Evolutionary conservation across 495 filamentous ascomycete genomes (phyloP), one percentile per base, ranked within the genome.

Genomic region (Jackrogersella minutella): DNA sequence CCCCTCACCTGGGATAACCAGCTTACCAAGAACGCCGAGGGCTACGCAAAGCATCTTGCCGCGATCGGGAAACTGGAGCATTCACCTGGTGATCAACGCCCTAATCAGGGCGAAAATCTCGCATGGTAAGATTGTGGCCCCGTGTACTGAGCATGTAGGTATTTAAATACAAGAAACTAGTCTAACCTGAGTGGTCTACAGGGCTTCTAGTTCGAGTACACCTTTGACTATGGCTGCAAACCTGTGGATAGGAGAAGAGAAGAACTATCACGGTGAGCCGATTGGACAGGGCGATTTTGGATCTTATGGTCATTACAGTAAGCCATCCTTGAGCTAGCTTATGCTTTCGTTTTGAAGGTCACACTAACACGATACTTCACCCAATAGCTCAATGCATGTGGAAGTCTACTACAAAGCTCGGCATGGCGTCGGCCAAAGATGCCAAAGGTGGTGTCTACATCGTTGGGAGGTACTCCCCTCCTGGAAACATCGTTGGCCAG

Each of bases 41-140:
- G 24, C 4, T 79, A 74, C 55, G 77, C 77, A 6, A 62, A 76
- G 44, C 36, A 75, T 21, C 65, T 80, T 10, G 76, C 68, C 39
- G 22, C 60, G 2, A 67, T 62, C 17, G 67, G 73, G 13, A 68
- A 68, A 17, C 13, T 80, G n/a, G 36, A 77, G 33, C 76, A 80
- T 59, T 77, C 76, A 5, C 59, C 54, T 21, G 69, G 64, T 14
- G 62, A 70, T 16, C 49, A 72, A 30, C 66, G 74, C 1, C 74
- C 75, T 7, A 70, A 68, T 36, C 71, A 77, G 47, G 78, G 78
- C 13, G 79, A 80, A 59, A 81, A 81, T 39, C 65, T 81, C 8
- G 78, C 72, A 65, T 69, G 70, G 77, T 72, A 61, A 69, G 69
- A 50, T 30, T 14, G 22, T 60, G 33, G 2, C 49, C 36, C 24